Base-by-base conservation (phyloP, 2,329 filamentous ascomycete species). In the Fusarium xylarioides region DNA sequence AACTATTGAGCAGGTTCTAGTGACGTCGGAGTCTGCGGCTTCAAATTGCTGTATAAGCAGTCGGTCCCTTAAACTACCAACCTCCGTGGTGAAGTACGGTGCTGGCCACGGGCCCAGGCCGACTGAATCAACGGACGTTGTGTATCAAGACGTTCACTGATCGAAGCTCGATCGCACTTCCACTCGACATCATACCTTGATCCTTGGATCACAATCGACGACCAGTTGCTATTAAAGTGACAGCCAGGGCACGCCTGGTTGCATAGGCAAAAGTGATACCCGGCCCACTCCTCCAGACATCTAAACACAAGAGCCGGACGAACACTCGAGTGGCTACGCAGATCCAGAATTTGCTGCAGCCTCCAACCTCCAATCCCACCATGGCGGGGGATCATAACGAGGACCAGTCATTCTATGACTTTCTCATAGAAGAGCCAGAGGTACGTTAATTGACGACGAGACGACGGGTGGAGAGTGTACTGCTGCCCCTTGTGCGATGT, bases 401-500 rank as follows among this genome's bases (percentile, higher is more conserved):
- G 60, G 76, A 78, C 50, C 71, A 74, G 74, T 76, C 76, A 67
- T 77, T 78, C 64, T 78, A 78, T 75, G 76, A 78, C 71, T 78
- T 78, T 69, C 68, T 78, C 74, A 77, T 78, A 65, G 76, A 78
- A 49, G 76, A 78, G 21, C 69, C 73, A 38, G 74, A 78, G 76
- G 76, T 78, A 77, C 60, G 76, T 76, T 40, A 37, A 43, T 37
- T 59, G 38, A 42, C 43, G 46, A 32, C 46, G 49, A 35, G 42
- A n/a, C 46, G 34, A 42, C n/a, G 26, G 26, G 35, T 34, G 35
- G 43, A 56, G 54, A 60, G 44, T 53, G 19, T 55, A 46, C 56
- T 60, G 40, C 42, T 65, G 55, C 66, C 68, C 60, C 52, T 71
- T 64, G 62, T 58, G 59, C 60, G 34, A 66, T 49, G 52, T 52